phyloP scores from a whole-genome alignment of 2,329 filamentous ascomycete genomes.

The Pseudogymnoascus sp. region DNA sequence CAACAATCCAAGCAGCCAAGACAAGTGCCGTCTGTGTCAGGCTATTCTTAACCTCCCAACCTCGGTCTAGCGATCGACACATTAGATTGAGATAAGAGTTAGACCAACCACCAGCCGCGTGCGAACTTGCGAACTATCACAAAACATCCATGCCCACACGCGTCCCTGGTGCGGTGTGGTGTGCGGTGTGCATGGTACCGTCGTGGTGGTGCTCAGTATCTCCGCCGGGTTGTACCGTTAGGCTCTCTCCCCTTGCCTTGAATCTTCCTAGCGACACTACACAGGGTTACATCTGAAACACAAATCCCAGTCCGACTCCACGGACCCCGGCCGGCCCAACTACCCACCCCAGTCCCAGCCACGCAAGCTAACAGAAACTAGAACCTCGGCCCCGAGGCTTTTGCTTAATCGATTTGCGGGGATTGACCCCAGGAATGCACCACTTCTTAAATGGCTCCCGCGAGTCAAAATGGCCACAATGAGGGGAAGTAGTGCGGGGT shows the following conservation, averaged over 20 bases:
- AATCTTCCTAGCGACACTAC: not conserved
- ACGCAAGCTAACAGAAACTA: not conserved
- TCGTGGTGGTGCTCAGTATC: not conserved
- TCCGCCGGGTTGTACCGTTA: not conserved
- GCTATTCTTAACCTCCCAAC: not conserved
- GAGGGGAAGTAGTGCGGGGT: slow-evolving; percentile 1
- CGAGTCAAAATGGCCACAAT: not conserved
- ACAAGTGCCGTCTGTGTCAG: not conserved
- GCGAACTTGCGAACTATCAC: not conserved
- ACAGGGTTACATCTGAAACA: not conserved
- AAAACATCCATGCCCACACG: not conserved
- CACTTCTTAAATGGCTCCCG: not conserved
- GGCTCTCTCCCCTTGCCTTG: too few species aligned
- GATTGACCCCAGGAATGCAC: not conserved
- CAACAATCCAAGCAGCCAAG: not conserved
- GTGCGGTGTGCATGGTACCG: not conserved
- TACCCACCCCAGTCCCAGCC: not conserved
- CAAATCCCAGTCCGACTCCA: not conserved
- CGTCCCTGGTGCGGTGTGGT: not conserved
- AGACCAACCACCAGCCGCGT: not conserved
- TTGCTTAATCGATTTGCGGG: not conserved
- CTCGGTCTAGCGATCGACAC: slow-evolving; percentile 2
- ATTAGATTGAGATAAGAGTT: not conserved
- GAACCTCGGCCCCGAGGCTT: slow-evolving; percentile 2
- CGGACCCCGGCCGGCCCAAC: not conserved